These are phyloP conservation scores for Termitomyces sp. DNA, from an alignment of 768 basidiomycete species.

Conservation along the genomic window DNA sequence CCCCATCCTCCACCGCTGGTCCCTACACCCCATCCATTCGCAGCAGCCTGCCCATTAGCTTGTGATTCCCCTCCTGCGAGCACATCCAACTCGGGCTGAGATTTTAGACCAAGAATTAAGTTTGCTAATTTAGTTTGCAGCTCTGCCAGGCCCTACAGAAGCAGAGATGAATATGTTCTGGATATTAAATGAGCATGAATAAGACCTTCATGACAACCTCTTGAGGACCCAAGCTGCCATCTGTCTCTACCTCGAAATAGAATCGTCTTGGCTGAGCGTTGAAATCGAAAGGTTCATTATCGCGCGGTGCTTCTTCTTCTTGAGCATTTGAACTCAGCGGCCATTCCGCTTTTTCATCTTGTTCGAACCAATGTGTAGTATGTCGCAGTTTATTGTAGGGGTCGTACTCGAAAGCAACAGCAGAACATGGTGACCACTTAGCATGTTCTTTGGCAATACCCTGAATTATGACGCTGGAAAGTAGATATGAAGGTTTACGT, in stretches of 20 bases:
- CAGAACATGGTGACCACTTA: constrained; percentile 97
- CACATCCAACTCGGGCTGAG: constrained; percentile 51
- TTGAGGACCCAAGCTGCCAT: constrained; percentile 83
- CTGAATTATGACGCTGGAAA: constrained; percentile 32
- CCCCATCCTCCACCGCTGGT: constrained; percentile 14
- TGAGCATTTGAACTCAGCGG: constrained; percentile 81
- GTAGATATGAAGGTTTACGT: background rate
- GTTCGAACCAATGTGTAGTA: constrained; percentile 93
- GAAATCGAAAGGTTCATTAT: constrained; percentile 84
- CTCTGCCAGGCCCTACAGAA: constrained; percentile 62
- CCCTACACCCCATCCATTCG: constrained; percentile 14
- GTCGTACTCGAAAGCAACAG: constrained; percentile 96
- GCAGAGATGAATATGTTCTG: background rate
- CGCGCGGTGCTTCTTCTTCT: constrained; percentile 76
- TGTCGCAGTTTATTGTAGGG: constrained; percentile 96
- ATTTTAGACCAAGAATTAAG: constrained; percentile 70
- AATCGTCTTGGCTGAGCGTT: constrained; percentile 84
- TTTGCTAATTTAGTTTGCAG: constrained; percentile 79
- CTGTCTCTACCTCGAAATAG: constrained; percentile 93
- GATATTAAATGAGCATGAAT: background rate
- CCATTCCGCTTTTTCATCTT: constrained; percentile 81
- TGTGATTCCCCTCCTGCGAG: constrained; percentile 34
- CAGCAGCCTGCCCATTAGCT: constrained; percentile 21
- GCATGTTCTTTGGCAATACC: constrained; percentile 98
- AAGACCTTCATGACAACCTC: constrained; percentile 83